These are phyloP conservation scores for Oenanthe javanica DNA, from an alignment of 140 eudicot species.

Conservation along the genomic window DNA sequence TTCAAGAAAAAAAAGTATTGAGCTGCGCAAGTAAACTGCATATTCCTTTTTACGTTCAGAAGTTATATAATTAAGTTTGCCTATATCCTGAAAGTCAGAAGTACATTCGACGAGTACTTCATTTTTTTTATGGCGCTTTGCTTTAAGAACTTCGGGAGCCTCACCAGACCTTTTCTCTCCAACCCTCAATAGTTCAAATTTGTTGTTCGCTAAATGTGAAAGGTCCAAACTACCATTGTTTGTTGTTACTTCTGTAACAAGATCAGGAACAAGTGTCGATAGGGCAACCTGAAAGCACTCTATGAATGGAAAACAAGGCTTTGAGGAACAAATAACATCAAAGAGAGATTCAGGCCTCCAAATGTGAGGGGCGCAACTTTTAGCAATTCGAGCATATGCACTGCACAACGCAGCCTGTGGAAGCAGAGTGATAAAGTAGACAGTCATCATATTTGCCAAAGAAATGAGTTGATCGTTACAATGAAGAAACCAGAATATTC, in stretches of 20 bases:
- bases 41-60: conserved; percentile 34
- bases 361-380: conserved; percentile 58
- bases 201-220: conserved; percentile 20
- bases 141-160: conserved; percentile 23
- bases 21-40: conserved; percentile 42
- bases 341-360: conserved; percentile 88
- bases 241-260: conserved; percentile 28
- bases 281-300: conserved; percentile 76
- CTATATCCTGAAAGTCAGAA: conserved; percentile 19
- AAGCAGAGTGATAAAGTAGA: conserved; percentile 8
- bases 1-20: conserved; percentile 47
- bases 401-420: conserved; percentile 73
- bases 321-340: conserved; percentile 45
- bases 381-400: conserved; percentile 70
- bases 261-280: conserved; percentile 51
- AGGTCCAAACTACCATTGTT: conserved; percentile 20
- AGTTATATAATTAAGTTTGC: conserved; percentile 12
- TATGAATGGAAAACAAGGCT: conserved; percentile 36
- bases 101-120: conserved; percentile 16
- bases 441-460: conserved; percentile 8
- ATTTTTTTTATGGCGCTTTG: conserved; percentile 59
- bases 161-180: conserved; percentile 58
- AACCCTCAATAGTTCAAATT: conserved; percentile 25
- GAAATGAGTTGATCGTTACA: conserved; percentile 8
- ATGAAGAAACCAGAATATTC: conserved; percentile 6